Base-by-base conservation (phyloP, 1,139 yeast genomes). In the Zygosaccharomyces pseudobailii region DNA sequence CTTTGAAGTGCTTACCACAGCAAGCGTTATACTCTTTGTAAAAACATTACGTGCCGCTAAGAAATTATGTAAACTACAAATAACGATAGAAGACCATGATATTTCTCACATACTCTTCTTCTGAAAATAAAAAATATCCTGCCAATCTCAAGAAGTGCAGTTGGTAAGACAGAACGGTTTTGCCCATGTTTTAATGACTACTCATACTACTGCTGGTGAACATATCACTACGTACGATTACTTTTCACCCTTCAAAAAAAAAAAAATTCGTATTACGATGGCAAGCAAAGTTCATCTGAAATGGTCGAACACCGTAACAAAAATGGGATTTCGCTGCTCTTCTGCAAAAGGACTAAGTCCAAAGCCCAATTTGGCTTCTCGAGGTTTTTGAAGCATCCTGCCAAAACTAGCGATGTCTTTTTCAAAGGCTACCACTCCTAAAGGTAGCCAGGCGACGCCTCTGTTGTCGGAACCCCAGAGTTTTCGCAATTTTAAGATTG, bases 401-500 rank as follows among this genome's bases (percentile, higher is more conserved):
- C n/a, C 40, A 31, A 39, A 23, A 13, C 31, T 37, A 40, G 31
- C 23, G 27, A 49, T 51, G 55, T 51, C 56, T 10, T 53, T 42
- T 25, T 48, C 53, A 6, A 51, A 41, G 40, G 55, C 52, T 9
- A 40, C 52, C 3, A 53, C 56, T 25, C 55, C 56, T 4, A 51
- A 47, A 39, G 40, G 40, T 30, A 33, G 43, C 22, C 50, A 48
- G 48, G 43, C 27, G 31, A 36, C 42, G 25, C 38, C 55, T 24
- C 45, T 32, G 23, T 25, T 35, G 36, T 43, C 50, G 5, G 56
- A 55, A 20, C 43, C 45, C n/a, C 41, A 42, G 34, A 37, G 43
- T 19, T 53, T 50, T 27, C 51, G 63, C n/a, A 57, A 59, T 6
- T 74, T 81, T 55, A 79, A 74, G 55, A 71, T 84, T 8, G 84